Conservation (phyloP, 305 asterid species). For the Fraxinus floribunda region DNA sequence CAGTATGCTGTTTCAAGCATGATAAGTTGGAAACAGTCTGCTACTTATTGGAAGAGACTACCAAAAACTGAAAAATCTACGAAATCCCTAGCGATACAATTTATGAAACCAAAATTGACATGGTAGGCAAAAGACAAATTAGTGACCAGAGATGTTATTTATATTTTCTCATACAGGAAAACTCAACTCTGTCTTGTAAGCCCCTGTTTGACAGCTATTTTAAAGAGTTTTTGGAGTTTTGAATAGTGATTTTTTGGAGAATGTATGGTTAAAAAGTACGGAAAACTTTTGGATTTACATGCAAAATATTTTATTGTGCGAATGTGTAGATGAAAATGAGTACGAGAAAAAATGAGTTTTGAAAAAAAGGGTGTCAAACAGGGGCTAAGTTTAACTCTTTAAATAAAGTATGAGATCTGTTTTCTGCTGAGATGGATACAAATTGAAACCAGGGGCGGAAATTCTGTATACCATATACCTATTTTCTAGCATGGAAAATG, state of each 20-base stretch:
- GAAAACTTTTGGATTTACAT: no score
- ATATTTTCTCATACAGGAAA: not conserved
- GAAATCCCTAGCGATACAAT: not conserved
- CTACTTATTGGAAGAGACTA: not conserved
- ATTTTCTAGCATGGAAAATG: slow-evolving; percentile 2
- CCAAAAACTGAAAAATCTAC: not conserved
- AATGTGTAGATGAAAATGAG: no score
- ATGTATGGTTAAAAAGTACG: no score
- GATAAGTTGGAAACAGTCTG: not conserved
- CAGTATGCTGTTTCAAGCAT: not conserved
- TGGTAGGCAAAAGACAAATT: not conserved
- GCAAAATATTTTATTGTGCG: no score
- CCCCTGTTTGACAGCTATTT: no score
- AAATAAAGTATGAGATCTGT: not conserved
- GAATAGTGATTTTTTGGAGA: no score
- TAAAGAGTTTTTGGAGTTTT: no score
- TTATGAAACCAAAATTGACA: not conserved
- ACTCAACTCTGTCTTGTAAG: not conserved
- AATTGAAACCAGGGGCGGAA: not conserved
- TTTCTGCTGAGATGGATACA: not conserved
- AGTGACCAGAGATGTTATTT: not conserved
- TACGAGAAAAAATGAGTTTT: no score
- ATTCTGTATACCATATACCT: not conserved
- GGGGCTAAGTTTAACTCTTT: not conserved
- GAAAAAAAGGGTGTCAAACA: no score